phyloP scores from a whole-genome alignment of 768 basidiomycete genomes.

The Mycena kentingensis region DNA sequence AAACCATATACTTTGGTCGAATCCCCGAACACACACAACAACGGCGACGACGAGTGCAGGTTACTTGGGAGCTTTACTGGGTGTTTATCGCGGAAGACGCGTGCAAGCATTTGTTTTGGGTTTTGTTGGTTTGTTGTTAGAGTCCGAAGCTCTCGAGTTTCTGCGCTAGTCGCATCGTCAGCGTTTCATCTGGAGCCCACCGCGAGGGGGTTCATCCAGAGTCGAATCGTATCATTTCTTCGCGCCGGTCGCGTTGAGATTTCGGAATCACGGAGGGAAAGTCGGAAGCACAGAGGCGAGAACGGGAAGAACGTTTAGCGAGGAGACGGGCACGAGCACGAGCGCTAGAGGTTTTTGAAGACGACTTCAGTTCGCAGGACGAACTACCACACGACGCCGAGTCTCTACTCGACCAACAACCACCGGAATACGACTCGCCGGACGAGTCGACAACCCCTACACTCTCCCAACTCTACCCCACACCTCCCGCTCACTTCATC shows the following conservation, averaged over 20 bases:
- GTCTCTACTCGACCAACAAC: conserved; percentile 2
- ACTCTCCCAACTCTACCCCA: too few species aligned
- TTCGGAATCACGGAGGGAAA: neutral
- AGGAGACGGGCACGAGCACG: neutral
- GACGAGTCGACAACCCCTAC: neutral
- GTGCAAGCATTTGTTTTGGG: too few species aligned
- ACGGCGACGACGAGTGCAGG: too few species aligned
- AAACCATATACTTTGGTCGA: too few species aligned
- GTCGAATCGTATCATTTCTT: neutral
- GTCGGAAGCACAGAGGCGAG: neutral
- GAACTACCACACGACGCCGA: neutral
- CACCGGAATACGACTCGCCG: conserved; percentile 1
- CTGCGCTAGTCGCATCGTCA: neutral
- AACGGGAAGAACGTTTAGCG: neutral
- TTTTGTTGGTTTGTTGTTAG: too few species aligned
- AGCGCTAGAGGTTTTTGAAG: neutral
- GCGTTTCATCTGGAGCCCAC: conserved; percentile 1
- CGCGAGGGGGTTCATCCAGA: neutral
- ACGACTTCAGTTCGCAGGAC: conserved; percentile 5
- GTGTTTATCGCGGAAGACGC: too few species aligned
- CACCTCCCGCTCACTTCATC: too few species aligned
- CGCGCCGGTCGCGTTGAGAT: neutral
- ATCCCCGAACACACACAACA: too few species aligned
- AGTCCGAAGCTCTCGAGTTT: too few species aligned
- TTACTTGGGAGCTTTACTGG: too few species aligned